These are phyloP conservation scores for Solanum okadae DNA, from an alignment of 257 asterid species.

Conservation along the genomic window DNA sequence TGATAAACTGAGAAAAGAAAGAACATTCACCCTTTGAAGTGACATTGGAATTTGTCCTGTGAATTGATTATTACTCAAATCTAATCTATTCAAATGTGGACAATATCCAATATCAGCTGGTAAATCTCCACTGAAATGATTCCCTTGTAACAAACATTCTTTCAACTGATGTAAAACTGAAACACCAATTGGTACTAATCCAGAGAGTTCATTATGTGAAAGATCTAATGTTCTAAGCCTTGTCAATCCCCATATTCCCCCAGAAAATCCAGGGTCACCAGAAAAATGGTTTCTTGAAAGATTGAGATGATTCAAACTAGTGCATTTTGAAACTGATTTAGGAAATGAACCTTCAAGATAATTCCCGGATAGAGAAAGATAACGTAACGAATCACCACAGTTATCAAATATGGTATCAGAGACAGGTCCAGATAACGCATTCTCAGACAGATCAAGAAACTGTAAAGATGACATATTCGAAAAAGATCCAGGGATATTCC, in stretches of 20 bases:
- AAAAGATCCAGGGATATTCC: constrained; percentile 38
- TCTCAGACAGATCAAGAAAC: constrained; percentile 69
- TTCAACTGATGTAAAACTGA: constrained; percentile 56
- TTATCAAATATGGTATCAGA: constrained; percentile 33
- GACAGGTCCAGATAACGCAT: constrained; percentile 51
- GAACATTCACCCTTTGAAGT: constrained; percentile 32
- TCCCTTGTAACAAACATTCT: constrained; percentile 36
- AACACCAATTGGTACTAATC: constrained; percentile 43
- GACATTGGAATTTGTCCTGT: constrained; percentile 48
- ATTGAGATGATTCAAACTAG: constrained; percentile 46
- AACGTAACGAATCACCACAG: constrained; percentile 34
- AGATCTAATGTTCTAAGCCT: constrained; percentile 76
- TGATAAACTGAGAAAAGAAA: constrained; percentile 30
- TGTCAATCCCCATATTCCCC: constrained; percentile 31
- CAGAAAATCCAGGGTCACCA: constrained; percentile 43
- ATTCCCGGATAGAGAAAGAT: constrained; percentile 46
- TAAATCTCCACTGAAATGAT: constrained; percentile 55
- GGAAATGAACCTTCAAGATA: constrained; percentile 63
- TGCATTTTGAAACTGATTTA: constrained; percentile 28
- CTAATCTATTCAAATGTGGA: constrained; percentile 51
- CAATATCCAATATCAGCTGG: constrained; percentile 70
- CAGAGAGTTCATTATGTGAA: constrained; percentile 53
- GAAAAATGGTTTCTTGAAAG: constrained; percentile 63
- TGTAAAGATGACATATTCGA: constrained; percentile 33
- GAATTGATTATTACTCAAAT: constrained; percentile 43